Evolutionary conservation across 345 rosid species (phyloP).

Genomic region (Syzygium aromaticum): DNA sequence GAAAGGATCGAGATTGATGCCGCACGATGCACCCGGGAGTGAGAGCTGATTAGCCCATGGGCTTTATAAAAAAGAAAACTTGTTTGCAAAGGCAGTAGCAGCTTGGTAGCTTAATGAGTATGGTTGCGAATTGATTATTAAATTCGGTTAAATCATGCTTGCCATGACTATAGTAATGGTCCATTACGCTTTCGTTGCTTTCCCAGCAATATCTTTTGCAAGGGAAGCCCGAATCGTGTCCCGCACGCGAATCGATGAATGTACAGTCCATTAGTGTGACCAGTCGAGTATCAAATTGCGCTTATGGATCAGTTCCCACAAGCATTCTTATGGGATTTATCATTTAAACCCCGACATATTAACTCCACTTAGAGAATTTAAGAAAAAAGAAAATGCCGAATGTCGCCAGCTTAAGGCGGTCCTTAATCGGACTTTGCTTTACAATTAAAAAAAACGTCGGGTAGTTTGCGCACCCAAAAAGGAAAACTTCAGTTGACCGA

Average conservation of each 20-base stretch:
- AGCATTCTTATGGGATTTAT: neutral
- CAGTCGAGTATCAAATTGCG: no score
- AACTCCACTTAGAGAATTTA: no score
- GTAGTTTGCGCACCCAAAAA: neutral
- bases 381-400: neutral
- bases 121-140: neutral
- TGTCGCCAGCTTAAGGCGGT: neutral
- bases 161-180: no score
- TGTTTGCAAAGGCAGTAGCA: neutral
- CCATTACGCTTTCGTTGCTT: no score
- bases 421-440: neutral
- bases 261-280: no score
- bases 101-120: no score
- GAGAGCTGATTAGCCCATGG: no score
- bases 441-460: neutral
- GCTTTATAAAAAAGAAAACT: neutral
- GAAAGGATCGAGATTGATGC: no score
- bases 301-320: rapidly evolving
- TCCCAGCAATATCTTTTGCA: no score
- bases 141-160: neutral
- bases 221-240: no score
- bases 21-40: rapidly evolving
- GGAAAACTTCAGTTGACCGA: neutral
- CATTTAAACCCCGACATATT: neutral
- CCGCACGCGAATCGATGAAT: no score